Percentiles rank a stretch among this genome's conserved stretches.
phyloP scores from a whole-genome alignment of 2,329 filamentous ascomycete species.

The Diaporthe citriasiana region DNA sequence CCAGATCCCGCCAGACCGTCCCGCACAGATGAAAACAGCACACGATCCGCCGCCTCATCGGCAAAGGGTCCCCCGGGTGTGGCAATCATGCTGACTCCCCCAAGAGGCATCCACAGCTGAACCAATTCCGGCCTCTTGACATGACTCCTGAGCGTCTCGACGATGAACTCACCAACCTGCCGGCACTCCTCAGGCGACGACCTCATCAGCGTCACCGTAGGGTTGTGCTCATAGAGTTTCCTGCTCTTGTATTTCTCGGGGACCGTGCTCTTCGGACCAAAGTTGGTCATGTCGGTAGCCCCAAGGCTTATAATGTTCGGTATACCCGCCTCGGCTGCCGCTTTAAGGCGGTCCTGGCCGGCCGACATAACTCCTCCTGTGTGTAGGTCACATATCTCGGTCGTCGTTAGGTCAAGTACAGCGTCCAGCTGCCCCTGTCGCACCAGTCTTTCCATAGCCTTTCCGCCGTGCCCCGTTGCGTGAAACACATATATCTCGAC shows the following conservation, averaged over 20 bases:
- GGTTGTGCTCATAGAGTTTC: slow-evolving; percentile 75
- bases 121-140: slow-evolving; percentile 58
- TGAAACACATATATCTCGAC: slow-evolving; percentile 74
- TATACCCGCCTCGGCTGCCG: slow-evolving; percentile 69
- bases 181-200: slow-evolving; percentile 70
- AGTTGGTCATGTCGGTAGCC: slow-evolving; percentile 74
- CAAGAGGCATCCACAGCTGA: slow-evolving; percentile 71
- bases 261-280: slow-evolving; percentile 68
- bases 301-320: slow-evolving; percentile 65
- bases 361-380: slow-evolving; percentile 75
- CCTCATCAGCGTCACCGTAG: slow-evolving; percentile 75
- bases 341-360: slow-evolving; percentile 68
- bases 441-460: slow-evolving; percentile 77
- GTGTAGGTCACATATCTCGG: slow-evolving; percentile 75
- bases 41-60: slow-evolving; percentile 58
- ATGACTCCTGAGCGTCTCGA: slow-evolving; percentile 61
- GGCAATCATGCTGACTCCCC: slow-evolving; percentile 74
- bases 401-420: slow-evolving; percentile 79
- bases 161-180: slow-evolving; percentile 69
- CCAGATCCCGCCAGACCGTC: slow-evolving; percentile 62
- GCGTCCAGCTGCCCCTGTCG: slow-evolving; percentile 71
- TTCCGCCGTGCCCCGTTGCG: slow-evolving; percentile 77
- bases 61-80: slow-evolving; percentile 67
- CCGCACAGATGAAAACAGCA: slow-evolving; percentile 67
- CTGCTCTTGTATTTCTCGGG: slow-evolving; percentile 67